A percentile compares a stretch with the other conserved stretches of the same genome.
These are phyloP conservation scores for Chaetomium olivaceum DNA, from an alignment of 2,329 filamentous ascomycete species.

Conservation along the genomic window DNA sequence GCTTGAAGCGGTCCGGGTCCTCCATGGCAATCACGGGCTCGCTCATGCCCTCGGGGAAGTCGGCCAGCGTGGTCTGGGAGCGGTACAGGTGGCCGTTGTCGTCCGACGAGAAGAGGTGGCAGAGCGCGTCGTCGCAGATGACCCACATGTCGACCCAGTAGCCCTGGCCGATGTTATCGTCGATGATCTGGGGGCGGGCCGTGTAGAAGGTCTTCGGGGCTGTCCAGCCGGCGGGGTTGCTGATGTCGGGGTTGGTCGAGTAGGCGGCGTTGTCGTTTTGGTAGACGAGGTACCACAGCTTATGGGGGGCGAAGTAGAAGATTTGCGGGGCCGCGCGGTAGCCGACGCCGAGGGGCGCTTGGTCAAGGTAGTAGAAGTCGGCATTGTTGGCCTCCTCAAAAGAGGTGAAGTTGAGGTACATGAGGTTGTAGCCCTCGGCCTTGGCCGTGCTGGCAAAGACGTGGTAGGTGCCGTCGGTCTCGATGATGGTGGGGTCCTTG, in stretches of 20 bases:
- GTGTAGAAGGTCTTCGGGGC: conserved; percentile 41
- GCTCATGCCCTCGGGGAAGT: conserved; percentile 42
- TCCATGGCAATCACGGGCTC: conserved; percentile 40
- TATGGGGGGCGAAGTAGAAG: conserved; percentile 45
- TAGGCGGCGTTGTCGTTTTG: conserved; percentile 47
- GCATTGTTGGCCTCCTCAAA: conserved; percentile 38
- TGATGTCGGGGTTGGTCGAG: conserved; percentile 44
- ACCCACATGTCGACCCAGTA: conserved; percentile 49
- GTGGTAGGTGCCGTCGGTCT: conserved; percentile 39
- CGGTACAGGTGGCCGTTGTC: conserved; percentile 46
- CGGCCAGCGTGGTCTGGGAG: conserved; percentile 37
- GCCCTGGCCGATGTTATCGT: conserved; percentile 38
- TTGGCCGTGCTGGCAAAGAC: conserved; percentile 44
- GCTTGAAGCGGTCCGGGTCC: conserved; percentile 34
- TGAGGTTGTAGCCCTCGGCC: conserved; percentile 41
- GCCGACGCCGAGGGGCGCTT: conserved; percentile 40
- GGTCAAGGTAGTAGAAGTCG: conserved; percentile 43
- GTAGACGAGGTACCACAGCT: conserved; percentile 46
- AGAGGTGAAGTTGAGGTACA: conserved; percentile 45
- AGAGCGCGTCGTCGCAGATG: conserved; percentile 41
- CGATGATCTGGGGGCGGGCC: conserved; percentile 37
- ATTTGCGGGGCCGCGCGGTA: conserved; percentile 45
- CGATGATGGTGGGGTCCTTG: conserved; percentile 33
- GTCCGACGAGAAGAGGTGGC: conserved; percentile 45
- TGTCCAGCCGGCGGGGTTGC: conserved; percentile 43